These are phyloP conservation scores for Borealophlyctis nickersoniae DNA, from an alignment of 192 early-diverging fungal genomes.

Conservation along the genomic window DNA sequence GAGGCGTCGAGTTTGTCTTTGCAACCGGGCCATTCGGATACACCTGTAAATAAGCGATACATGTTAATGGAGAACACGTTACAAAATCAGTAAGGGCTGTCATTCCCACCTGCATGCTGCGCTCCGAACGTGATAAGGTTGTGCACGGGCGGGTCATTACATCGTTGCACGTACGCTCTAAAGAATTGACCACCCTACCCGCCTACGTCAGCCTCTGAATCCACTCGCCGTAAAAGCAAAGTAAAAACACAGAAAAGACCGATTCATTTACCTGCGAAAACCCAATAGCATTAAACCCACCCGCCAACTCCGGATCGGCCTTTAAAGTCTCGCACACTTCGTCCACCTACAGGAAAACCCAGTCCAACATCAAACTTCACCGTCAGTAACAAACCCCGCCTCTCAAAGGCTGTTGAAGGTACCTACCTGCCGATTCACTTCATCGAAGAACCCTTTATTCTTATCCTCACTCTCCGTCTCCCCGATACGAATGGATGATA, in stretches of 20 bases:
- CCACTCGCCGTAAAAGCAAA: conserved; percentile 17
- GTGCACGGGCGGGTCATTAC: conserved; percentile 68
- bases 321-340: conserved; percentile 69
- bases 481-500: conserved; percentile 75
- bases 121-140: conserved; percentile 85
- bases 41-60: conserved; percentile 21
- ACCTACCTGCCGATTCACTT: conserved; percentile 69
- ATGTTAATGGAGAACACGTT: too few species aligned
- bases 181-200: conserved; percentile 70
- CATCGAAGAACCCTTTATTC: conserved; percentile 82
- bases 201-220: neutral
- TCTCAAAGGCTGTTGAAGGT: neutral
- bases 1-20: conserved; percentile 40
- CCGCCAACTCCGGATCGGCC: conserved; percentile 53
- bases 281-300: conserved; percentile 87
- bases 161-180: conserved; percentile 80
- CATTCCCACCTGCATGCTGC: conserved; percentile 71
- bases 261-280: conserved; percentile 78
- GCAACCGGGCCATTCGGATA: conserved; percentile 81
- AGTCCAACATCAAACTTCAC: neutral
- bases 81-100: too few species aligned
- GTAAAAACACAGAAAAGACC: conserved; percentile 9
- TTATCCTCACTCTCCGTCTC: conserved; percentile 67
- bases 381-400: neutral
- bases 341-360: conserved; percentile 50